A percentile compares a stretch with the other conserved stretches of the same genome.
phyloP scores from a whole-genome alignment of 2,329 filamentous ascomycete genomes.

The Thelonectria olida region DNA sequence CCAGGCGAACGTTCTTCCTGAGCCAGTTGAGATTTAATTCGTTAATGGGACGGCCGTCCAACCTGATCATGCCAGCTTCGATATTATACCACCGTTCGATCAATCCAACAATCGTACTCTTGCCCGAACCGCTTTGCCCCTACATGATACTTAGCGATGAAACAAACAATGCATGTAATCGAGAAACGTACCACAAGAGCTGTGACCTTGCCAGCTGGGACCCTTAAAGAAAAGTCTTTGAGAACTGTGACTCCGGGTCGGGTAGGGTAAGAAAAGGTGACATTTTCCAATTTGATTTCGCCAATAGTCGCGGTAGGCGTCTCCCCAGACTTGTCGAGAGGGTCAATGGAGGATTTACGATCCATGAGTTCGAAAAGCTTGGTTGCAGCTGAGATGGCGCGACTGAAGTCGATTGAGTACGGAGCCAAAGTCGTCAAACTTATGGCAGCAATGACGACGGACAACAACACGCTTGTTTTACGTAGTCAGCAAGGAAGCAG shows the following conservation, averaged over 20 bases:
- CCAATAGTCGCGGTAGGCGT: constrained; percentile 42
- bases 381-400: constrained; percentile 47
- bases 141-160: constrained; percentile 16
- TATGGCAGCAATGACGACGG: constrained; percentile 49
- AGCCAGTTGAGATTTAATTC: constrained; percentile 51
- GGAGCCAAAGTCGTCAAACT: constrained; percentile 49
- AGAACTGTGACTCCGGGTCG: constrained; percentile 53
- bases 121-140: constrained; percentile 50
- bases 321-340: constrained; percentile 45
- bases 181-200: constrained; percentile 53
- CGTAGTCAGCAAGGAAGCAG: not conserved
- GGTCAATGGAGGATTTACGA: constrained; percentile 48
- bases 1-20: constrained; percentile 48
- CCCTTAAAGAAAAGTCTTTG: constrained; percentile 51
- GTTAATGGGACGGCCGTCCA: constrained; percentile 47
- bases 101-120: constrained; percentile 51
- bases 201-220: constrained; percentile 57
- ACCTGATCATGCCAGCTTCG: constrained; percentile 44
- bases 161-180: not conserved
- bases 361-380: constrained; percentile 51
- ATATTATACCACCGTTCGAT: constrained; percentile 52
- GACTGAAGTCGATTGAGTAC: constrained; percentile 49
- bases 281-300: constrained; percentile 49
- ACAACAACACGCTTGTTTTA: constrained; percentile 46
- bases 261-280: constrained; percentile 57